Evolutionary conservation across 2,329 filamentous ascomycete species (phyloP).

Genomic region (Lachnellula suecica): DNA sequence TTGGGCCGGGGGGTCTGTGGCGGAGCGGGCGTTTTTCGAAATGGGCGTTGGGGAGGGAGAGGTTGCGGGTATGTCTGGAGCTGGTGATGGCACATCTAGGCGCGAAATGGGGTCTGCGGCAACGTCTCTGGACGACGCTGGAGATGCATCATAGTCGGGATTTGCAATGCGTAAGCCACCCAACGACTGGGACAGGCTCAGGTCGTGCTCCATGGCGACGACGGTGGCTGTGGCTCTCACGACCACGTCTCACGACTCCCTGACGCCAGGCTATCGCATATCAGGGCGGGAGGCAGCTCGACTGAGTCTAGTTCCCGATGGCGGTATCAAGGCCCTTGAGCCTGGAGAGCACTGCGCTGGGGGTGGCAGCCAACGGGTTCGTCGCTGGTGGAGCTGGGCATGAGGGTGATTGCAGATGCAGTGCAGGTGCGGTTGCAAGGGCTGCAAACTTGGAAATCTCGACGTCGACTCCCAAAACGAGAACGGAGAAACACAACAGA

Average conservation of each 20-base stretch:
- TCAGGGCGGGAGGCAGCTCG: conserved; percentile 1
- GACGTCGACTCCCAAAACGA: background rate
- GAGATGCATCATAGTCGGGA: conserved; percentile 65
- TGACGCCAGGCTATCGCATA: conserved; percentile 17
- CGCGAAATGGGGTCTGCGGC: conserved; percentile 20
- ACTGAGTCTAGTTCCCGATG: conserved; percentile 1
- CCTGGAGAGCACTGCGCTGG: background rate
- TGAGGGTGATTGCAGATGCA: background rate
- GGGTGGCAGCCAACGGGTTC: background rate
- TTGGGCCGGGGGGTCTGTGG: conserved; percentile 23
- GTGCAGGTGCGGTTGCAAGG: background rate
- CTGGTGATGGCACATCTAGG: conserved; percentile 10
- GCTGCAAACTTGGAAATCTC: background rate
- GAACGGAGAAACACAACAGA: background rate
- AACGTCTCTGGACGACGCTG: conserved; percentile 27
- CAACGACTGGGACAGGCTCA: conserved; percentile 88
- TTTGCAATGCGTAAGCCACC: conserved; percentile 96
- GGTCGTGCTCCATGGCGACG: conserved; percentile 77
- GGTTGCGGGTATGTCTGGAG: conserved; percentile 2
- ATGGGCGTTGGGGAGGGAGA: conserved; percentile 17
- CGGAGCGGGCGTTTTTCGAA: conserved; percentile 24
- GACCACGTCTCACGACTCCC: background rate
- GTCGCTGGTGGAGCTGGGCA: background rate
- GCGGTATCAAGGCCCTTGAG: background rate
- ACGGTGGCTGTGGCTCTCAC: conserved; percentile 12